Base-by-base conservation (phyloP, 2,329 filamentous ascomycete species). In the Diaporthe sp. region DNA sequence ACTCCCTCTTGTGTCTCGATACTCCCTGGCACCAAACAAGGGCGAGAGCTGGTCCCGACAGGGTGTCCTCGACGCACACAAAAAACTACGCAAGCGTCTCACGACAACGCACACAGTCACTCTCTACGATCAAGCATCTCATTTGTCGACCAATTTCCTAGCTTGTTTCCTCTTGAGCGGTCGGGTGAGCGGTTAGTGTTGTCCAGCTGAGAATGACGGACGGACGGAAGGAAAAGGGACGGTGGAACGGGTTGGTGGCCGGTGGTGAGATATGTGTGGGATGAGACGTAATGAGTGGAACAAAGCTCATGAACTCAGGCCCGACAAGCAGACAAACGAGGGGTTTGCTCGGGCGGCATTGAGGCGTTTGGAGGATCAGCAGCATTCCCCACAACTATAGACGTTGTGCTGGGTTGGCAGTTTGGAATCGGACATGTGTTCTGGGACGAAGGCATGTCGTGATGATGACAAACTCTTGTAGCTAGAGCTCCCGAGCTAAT, bases 101-200 rank as follows among this genome's bases (percentile, higher is more conserved):
- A 73, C 76, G 73, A 77, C 77, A 62, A 28, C 68, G 73, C 42
- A 70, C 39, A 74, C 75, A 71, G 55, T 73, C 75, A 53, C 69
- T 75, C 57, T 53, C 22, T 73, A 46, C 31, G n/a, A 59, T 31
- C 65, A 55, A 44, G 55, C 46, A 65, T 75, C 58, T 75, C 53
- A 59, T 73, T 68, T 75, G 74, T 73, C 49, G 59, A 55, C 31
- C 59, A 55, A 25, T 59, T 75, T 72, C 61, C 69, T 68, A 46
- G 34, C 59, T 68, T 67, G 49, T 73, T 70, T 53, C 15, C n/a
- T 61, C 39, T 51, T 55, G 58, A 44, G 44, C 31, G 53, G 51
- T 57, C 44, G 67, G 58, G 59, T 57, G 57, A 68, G 44, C 22
- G n/a, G 49, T 34, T 22, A 46, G 55, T 28, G 46, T 62, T 67